Evolutionary conservation across 2,329 filamentous ascomycete species (phyloP).

Genomic region (Beauveria asiatica): DNA sequence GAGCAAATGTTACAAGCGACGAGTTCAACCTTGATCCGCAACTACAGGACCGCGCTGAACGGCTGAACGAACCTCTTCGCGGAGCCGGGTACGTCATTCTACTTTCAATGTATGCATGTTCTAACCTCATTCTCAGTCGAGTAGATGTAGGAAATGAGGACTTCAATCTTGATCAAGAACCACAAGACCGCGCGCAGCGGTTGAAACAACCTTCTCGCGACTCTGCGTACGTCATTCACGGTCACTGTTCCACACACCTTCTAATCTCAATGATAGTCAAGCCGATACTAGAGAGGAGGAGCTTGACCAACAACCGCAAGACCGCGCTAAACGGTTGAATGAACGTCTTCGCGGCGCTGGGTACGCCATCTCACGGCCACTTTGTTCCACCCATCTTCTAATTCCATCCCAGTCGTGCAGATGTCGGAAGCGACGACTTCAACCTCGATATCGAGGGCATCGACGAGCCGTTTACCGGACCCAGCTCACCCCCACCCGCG

Average conservation of each 20-base stretch:
- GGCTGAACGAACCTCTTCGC: slow-evolving; percentile 56
- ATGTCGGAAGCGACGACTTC: slow-evolving; percentile 51
- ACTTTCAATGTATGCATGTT: neutral
- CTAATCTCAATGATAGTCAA: slow-evolving; percentile 29
- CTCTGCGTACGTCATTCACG: slow-evolving; percentile 41
- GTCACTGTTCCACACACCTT: neutral
- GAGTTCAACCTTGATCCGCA: slow-evolving; percentile 44
- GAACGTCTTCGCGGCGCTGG: slow-evolving; percentile 57
- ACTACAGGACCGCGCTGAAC: slow-evolving; percentile 17
- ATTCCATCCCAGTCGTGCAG: slow-evolving; percentile 35
- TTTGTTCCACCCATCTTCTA: neutral
- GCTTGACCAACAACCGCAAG: too few relatives aligned
- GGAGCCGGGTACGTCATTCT: slow-evolving; percentile 47
- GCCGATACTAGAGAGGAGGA: slow-evolving; percentile 41
- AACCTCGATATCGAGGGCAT: slow-evolving; percentile 41
- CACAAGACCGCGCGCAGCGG: slow-evolving; percentile 23
- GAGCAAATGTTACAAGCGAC: slow-evolving; percentile 46
- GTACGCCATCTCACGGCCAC: slow-evolving; percentile 31
- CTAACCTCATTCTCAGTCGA: too few relatives aligned
- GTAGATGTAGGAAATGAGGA: too few relatives aligned
- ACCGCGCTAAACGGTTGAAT: slow-evolving; percentile 38
- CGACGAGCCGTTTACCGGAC: slow-evolving; percentile 18
- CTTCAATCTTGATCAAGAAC: neutral
- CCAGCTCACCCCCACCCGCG: neutral
- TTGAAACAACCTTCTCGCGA: slow-evolving; percentile 57